Base-by-base conservation (phyloP, 805 yeast species). In the Candida glaebosa region DNA sequence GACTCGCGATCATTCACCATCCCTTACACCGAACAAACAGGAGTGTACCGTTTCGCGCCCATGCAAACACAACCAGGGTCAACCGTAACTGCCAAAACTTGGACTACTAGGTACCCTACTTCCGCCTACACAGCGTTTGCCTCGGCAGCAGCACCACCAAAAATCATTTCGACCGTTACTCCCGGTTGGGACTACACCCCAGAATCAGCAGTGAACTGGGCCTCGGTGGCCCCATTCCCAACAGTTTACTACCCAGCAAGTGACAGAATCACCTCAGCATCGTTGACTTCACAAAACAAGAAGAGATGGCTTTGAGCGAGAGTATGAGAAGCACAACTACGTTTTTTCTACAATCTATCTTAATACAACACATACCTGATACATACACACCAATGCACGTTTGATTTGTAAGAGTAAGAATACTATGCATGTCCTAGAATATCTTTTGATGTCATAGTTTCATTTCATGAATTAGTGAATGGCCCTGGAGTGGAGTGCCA, bases 31-130 rank as follows among this genome's bases (percentile, higher is more conserved):
- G 48, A 52, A 52, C 98, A 91, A 66, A 83, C 93, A 0, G 96
- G 96, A 22, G 61, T 51, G 16, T 78, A 86, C 7, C 76, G 90
- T 52, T 87, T 65, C 61, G 97, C 98, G 1, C 96, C 97, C 40
- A 87, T 89, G 96, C 97, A 90, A 65, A 59, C 71, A 44, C 96
- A 88, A 63, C 97, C 99, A 4, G 86, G 83, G 3, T 55, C 84
- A 1, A 66, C 65, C 7, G 77, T 88, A 18, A 85, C 96, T 0
- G 77, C 70, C 30, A 72, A 83, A 7, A 63, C 82, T 3, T 84
- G 90, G 82, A 58, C 83, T 8, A 74, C 81, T 50, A 70, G 79
- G 49, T 82, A 63, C 58, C 80, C 91, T 14, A 77, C 95, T 0
- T 78, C 87, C 41, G 69, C 85, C 0, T 75, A 86, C 0, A 51